Conservation (phyloP, 2,329 filamentous ascomycete species). For the Beauveria asiatica region DNA sequence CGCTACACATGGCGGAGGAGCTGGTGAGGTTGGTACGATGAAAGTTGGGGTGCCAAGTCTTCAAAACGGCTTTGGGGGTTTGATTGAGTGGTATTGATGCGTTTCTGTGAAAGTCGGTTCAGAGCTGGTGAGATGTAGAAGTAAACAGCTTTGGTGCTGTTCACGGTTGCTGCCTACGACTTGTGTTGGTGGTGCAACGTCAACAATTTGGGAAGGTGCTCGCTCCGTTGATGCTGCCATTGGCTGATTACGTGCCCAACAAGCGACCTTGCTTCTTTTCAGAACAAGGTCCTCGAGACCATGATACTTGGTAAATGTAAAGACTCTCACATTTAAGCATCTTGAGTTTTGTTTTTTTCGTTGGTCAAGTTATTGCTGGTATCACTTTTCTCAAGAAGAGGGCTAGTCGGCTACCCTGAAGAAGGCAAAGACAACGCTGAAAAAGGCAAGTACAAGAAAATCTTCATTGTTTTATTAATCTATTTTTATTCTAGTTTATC, state of each 20-base stretch:
- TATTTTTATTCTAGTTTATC: not conserved
- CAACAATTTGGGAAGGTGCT: not conserved
- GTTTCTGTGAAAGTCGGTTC: too few species aligned
- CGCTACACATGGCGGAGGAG: not conserved
- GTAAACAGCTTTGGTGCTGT: too few species aligned
- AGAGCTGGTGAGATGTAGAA: too few species aligned
- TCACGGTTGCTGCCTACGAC: not conserved
- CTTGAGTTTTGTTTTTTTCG: not conserved
- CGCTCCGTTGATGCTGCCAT: not conserved
- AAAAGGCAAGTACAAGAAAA: not conserved
- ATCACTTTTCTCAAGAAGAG: too few species aligned
- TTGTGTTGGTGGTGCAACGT: not conserved
- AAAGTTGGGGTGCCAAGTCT: too few species aligned
- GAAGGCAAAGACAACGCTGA: not conserved
- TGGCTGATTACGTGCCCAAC: not conserved
- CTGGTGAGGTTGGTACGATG: too few species aligned
- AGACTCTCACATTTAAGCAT: too few species aligned
- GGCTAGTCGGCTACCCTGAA: not conserved
- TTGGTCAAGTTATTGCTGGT: not conserved
- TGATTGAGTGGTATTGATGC: too few species aligned
- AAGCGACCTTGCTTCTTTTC: too few species aligned
- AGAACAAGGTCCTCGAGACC: too few species aligned
- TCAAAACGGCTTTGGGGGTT: too few species aligned
- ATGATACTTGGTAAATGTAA: too few species aligned
- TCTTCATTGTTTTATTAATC: not conserved